These are phyloP conservation scores for Tetramitus jugosus DNA, from an alignment of 208 protist species.

Conservation along the genomic window DNA sequence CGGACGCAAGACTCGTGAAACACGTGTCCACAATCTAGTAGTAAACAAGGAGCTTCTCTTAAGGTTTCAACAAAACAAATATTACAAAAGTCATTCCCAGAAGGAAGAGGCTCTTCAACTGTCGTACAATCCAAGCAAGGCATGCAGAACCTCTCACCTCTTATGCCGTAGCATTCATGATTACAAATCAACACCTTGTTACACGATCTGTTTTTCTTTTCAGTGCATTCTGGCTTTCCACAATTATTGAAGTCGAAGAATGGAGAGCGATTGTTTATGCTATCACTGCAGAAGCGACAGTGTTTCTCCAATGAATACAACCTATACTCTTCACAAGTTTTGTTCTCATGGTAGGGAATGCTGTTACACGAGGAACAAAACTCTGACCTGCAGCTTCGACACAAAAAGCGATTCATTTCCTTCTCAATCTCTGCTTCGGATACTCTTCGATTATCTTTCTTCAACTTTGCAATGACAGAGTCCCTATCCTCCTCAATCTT, in stretches of 20 bases:
- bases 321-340: background rate
- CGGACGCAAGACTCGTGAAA: conserved; percentile 23
- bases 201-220: background rate
- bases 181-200: background rate
- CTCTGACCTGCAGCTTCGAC: background rate
- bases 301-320: background rate
- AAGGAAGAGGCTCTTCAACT: background rate
- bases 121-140: background rate
- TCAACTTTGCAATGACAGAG: no score
- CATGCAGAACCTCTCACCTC: background rate
- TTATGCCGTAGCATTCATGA: background rate
- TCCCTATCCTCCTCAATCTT: no score
- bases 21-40: conserved; percentile 30
- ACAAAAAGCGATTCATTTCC: background rate
- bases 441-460: no score
- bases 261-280: background rate
- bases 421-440: background rate
- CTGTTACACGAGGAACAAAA: background rate
- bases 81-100: conserved; percentile 28
- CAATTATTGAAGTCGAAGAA: background rate
- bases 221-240: background rate
- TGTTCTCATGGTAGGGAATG: background rate
- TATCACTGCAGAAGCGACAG: background rate
- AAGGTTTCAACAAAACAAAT: conserved; percentile 29
- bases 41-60: conserved; percentile 11